Base-by-base conservation (phyloP, 139 green algal species). In the Pseudopediastrum boryanum region DNA sequence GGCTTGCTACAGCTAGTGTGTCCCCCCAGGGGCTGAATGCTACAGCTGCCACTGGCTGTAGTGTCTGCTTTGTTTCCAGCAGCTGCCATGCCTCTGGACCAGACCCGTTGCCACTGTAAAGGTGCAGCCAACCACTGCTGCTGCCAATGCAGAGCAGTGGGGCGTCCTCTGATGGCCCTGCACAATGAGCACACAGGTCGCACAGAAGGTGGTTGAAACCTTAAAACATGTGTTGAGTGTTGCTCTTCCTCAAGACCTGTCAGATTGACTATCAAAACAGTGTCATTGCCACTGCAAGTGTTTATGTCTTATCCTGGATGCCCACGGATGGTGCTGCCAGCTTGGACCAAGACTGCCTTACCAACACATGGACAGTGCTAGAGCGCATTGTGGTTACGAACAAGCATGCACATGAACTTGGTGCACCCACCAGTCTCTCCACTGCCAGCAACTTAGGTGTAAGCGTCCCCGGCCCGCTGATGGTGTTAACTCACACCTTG, bases 31-130 rank as follows among this genome's bases (percentile, higher is more conserved):
- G 56, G 21, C 25, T 70, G 39, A 78, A 78, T 16, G 71, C 71
- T 4, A 69, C 36, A 13, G 54, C 54, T 13, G 71, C 59, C 27
- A 68, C 13, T n/a, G 39, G 54, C 48, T 48, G 71, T n/a, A n/a
- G 56, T 21, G 33, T 39, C 54, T 46, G 71, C 71, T 78, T 39
- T 78, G 71, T n/a, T n/a, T n/a, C n/a, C 71, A 78, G 39, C 33
- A 61, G n/a, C 13, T 69, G 71, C 71, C 71, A 70, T 54, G 54
- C 69, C 23, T 70, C 39, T 4, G 36, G 36, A 25, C 39, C 54
- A 2, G 23, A 52, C 31, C 27, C 46, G 25, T n/a, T 66, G 25
- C 52, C 71, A 29, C 27, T 12, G 12, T 59, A 78, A 19, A 78
- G 25, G 7, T 44, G 27, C 5, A 78, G 71, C 71, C 56, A 70